Conservation (phyloP, 2,329 filamentous ascomycete species). For the Diaporthe sp. region DNA sequence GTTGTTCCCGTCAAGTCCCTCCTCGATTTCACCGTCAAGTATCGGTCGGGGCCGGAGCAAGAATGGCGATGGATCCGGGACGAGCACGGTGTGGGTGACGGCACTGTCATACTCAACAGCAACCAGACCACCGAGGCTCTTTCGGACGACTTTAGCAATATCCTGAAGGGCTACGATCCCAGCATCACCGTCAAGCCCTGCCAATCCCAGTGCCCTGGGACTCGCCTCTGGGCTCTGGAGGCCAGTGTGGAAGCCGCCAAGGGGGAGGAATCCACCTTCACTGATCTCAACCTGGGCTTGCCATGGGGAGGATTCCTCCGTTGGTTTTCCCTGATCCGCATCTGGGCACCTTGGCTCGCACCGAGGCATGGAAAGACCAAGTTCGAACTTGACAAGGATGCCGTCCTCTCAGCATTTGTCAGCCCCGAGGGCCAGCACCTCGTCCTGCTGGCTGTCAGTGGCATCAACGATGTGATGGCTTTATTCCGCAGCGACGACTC, state of each 20-base stretch:
- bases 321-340: conserved; percentile 86
- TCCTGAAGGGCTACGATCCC: conserved; percentile 71
- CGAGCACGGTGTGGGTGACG: conserved; percentile 74
- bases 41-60: conserved; percentile 65
- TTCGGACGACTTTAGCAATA: conserved; percentile 62
- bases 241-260: conserved; percentile 69
- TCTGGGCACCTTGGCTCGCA: conserved; percentile 88
- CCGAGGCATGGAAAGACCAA: conserved; percentile 83
- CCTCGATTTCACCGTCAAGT: conserved; percentile 79
- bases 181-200: conserved; percentile 68
- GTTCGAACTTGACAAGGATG: conserved; percentile 82
- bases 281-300: conserved; percentile 70
- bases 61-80: conserved; percentile 81
- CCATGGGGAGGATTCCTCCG: conserved; percentile 71
- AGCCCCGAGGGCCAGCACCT: conserved; percentile 79
- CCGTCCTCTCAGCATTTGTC: conserved; percentile 83
- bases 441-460: conserved; percentile 84
- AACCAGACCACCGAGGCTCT: conserved; percentile 46
- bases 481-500: conserved; percentile 75
- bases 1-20: conserved; percentile 62
- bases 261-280: conserved; percentile 70
- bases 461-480: conserved; percentile 77
- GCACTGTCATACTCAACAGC: conserved; percentile 68
- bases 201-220: conserved; percentile 76
- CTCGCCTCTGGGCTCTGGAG: conserved; percentile 79